Conservation (phyloP, 2,329 filamentous ascomycete species). For the Trichoderma cornu-damae region DNA sequence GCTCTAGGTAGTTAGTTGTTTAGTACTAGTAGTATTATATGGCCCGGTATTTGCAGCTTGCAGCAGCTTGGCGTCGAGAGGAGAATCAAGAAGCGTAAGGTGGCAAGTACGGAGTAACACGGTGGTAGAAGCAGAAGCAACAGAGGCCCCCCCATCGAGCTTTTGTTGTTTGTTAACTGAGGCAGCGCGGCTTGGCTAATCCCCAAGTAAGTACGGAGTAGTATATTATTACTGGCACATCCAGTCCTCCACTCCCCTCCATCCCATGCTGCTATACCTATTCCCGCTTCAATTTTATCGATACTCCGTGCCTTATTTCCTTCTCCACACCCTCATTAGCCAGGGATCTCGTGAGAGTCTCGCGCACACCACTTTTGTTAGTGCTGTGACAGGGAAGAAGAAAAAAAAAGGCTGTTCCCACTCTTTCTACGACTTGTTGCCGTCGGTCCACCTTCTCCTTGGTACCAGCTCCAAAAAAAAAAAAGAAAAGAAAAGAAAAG, state of each 20-base stretch:
- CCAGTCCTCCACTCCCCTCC: neutral
- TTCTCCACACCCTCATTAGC: conserved; percentile 16
- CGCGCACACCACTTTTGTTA: conserved; percentile 1
- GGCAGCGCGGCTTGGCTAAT: neutral
- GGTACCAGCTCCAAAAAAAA: conserved; percentile 2
- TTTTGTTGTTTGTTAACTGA: neutral
- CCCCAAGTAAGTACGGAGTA: too few relatives aligned
- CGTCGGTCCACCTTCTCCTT: conserved; percentile 14
- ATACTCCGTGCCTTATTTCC: conserved; percentile 17
- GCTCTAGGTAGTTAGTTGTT: neutral
- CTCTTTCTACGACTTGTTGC: neutral
- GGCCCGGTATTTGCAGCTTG: neutral
- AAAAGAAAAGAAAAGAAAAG: too few relatives aligned
- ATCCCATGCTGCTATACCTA: conserved; percentile 5
- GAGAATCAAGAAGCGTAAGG: neutral
- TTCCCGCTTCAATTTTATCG: conserved; percentile 15
- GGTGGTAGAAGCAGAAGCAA: neutral
- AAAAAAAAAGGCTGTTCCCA: conserved; percentile 10
- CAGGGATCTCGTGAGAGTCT: conserved; percentile 3
- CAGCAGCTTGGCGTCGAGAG: neutral
- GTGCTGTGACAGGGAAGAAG: conserved; percentile 7
- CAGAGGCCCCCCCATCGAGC: neutral
- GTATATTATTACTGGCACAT: conserved; percentile 6
- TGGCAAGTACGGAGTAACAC: neutral
- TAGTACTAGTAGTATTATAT: neutral